phyloP scores from a whole-genome alignment of 2,329 filamentous ascomycete species.

The Arthrinium phaeospermum region DNA sequence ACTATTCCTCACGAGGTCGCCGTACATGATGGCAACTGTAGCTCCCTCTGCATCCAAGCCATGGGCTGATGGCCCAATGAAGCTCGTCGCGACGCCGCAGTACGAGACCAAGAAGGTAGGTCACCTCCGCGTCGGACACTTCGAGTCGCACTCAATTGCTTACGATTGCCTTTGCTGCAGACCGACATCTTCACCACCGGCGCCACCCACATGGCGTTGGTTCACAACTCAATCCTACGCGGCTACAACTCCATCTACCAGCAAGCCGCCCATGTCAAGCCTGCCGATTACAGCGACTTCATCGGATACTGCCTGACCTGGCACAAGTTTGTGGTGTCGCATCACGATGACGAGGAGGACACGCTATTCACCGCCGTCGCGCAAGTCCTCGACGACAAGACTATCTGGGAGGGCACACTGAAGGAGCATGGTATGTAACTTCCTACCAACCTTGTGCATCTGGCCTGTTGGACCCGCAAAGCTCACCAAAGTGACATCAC shows the following conservation, averaged over 20 bases:
- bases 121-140: not conserved
- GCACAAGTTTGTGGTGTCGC: slow-evolving; percentile 63
- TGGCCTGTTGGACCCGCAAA: not conserved
- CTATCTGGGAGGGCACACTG: slow-evolving; percentile 57
- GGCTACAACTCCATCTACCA: slow-evolving; percentile 69
- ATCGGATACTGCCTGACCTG: slow-evolving; percentile 63
- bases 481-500: not conserved
- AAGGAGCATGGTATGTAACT: slow-evolving; percentile 57
- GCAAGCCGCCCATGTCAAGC: slow-evolving; percentile 59
- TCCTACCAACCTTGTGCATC: not conserved
- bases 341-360: slow-evolving; percentile 66
- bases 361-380: slow-evolving; percentile 62
- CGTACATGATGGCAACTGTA: slow-evolving; percentile 45
- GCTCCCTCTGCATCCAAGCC: slow-evolving; percentile 37
- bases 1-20: slow-evolving; percentile 43
- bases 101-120: slow-evolving; percentile 56
- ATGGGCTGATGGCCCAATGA: slow-evolving; percentile 63
- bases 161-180: slow-evolving; percentile 35
- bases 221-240: slow-evolving; percentile 68
- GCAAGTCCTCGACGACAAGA: slow-evolving; percentile 54
- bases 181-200: slow-evolving; percentile 64
- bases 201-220: slow-evolving; percentile 65
- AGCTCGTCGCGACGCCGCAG: slow-evolving; percentile 59
- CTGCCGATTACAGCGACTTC: slow-evolving; percentile 61
- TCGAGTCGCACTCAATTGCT: not conserved